Evolutionary conservation across 176 grass and related monocot species (phyloP).

Genomic region (Carex pumila): DNA sequence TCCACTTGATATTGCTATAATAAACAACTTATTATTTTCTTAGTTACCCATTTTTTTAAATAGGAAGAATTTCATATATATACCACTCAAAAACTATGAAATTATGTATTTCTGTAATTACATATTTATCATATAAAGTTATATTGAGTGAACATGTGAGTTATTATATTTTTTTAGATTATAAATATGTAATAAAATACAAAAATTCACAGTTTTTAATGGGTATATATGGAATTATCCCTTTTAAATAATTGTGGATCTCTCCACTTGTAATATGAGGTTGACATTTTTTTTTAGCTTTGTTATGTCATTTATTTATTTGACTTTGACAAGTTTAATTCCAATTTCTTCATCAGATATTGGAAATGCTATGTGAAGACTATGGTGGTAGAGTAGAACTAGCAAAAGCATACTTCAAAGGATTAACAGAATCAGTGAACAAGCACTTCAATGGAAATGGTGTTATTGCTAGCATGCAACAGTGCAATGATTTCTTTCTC

Average conservation of each 20-base stretch:
- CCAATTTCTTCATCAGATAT: slow-evolving; percentile 25
- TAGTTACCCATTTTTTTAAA: background rate
- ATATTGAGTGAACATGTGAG: too few species aligned
- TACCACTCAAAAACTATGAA: too few species aligned
- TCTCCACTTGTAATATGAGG: background rate
- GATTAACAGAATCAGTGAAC: slow-evolving; percentile 55
- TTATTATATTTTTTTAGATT: too few species aligned
- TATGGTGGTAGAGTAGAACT: slow-evolving; percentile 76
- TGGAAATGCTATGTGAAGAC: slow-evolving; percentile 92
- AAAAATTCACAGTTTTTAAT: too few species aligned
- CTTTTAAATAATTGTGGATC: background rate
- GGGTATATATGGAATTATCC: too few species aligned
- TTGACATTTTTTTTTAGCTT: background rate
- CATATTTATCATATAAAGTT: too few species aligned
- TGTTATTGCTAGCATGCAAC: slow-evolving; percentile 96
- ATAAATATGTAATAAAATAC: too few species aligned
- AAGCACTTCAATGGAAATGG: slow-evolving; percentile 83
- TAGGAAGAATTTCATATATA: too few species aligned
- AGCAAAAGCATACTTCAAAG: slow-evolving; percentile 65
- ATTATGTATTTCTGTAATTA: too few species aligned
- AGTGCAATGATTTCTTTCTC: slow-evolving; percentile 97
- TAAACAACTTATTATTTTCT: background rate
- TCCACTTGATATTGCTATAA: background rate
- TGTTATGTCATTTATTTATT: background rate
- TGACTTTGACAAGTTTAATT: background rate